These are phyloP conservation scores for Myrmaecium sp. DNA, from an alignment of 2,329 filamentous ascomycete genomes.

Conservation along the genomic window DNA sequence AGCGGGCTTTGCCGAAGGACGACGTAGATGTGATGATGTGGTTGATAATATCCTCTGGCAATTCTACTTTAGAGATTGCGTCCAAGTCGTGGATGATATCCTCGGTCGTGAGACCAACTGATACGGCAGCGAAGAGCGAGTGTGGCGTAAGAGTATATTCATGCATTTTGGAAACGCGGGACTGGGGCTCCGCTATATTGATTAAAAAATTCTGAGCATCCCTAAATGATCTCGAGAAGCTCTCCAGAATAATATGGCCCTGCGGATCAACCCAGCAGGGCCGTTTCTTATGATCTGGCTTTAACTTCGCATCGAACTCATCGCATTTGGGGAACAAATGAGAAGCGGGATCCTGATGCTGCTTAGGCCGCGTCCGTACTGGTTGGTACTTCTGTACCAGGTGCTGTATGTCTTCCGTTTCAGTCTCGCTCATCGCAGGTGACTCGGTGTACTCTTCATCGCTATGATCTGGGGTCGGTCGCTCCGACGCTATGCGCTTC, in stretches of 20 bases:
- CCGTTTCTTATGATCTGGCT: conserved; percentile 75
- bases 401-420: conserved; percentile 17
- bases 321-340: conserved; percentile 46
- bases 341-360: conserved; percentile 34
- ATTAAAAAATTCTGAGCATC: conserved; percentile 90
- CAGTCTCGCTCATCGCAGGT: conserved; percentile 31
- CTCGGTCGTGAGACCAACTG: conserved; percentile 72
- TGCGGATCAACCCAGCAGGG: conserved; percentile 88
- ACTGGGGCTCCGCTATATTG: conserved; percentile 85
- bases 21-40: conserved; percentile 74
- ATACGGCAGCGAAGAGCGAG: conserved; percentile 88
- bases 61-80: conserved; percentile 70
- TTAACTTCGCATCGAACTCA: conserved; percentile 67
- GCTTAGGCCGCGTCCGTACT: no score
- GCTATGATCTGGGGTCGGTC: no score
- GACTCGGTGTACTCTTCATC: conserved; percentile 41
- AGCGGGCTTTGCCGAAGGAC: conserved; percentile 88
- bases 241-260: conserved; percentile 81
- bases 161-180: conserved; percentile 77
- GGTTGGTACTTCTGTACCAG: conserved; percentile 35
- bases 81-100: conserved; percentile 87
- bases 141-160: conserved; percentile 86
- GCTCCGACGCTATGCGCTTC: conserved; percentile 23
- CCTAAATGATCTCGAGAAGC: conserved; percentile 73
- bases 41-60: conserved; percentile 62